Base-by-base conservation (phyloP, 2,329 filamentous ascomycete genomes). In the Phialemonium atrogriseum region DNA sequence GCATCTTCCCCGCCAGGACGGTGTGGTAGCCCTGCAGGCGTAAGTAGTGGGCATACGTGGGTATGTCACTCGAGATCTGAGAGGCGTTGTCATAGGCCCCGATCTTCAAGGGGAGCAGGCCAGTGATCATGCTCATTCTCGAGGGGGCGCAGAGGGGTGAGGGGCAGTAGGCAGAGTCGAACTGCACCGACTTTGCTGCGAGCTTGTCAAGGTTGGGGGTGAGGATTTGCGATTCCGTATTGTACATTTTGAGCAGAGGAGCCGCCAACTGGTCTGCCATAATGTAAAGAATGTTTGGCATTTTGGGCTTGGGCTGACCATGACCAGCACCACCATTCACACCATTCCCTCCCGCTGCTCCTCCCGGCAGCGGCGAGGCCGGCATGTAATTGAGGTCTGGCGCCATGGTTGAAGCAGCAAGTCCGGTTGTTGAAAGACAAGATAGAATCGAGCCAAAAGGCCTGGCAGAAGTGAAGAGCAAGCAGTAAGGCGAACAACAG, bases 231-330 rank as follows among this genome's bases (percentile, higher is more conserved):
- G 87, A 94, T 32, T 81, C 68, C 27, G 79, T 73, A 58, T 95
- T 88, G 66, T 95, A 87, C 66, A 94, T 89, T 64, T 87, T 89
- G 45, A 95, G 75, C 46, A 88, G 73, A 12, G 88, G 88, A 17
- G 88, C 88, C 12, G 88, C 84, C 56, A 95, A 77, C 64, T 95
- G 88, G 60, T 95, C 88, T 33, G 88, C 88, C 87, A 95, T 94
- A 63, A 95, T 93, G 67, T 91, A 94, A 27, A 88, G 68, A 45
- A 89, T 84, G 58, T 88, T 88, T 39, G 82, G 82, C 53, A 70
- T 70, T 44, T 65, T 65, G 37, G 52, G 25, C 30, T 36, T 36
- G 27, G 30, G 29, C 10, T 29, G 23, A 30, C 35, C 24, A 14
- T 25, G 18, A 11, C 24, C 7, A 27, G 27, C 20, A 26, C 24